Conservation (phyloP, 257 asterid species). For the Solanum paucissectum region DNA sequence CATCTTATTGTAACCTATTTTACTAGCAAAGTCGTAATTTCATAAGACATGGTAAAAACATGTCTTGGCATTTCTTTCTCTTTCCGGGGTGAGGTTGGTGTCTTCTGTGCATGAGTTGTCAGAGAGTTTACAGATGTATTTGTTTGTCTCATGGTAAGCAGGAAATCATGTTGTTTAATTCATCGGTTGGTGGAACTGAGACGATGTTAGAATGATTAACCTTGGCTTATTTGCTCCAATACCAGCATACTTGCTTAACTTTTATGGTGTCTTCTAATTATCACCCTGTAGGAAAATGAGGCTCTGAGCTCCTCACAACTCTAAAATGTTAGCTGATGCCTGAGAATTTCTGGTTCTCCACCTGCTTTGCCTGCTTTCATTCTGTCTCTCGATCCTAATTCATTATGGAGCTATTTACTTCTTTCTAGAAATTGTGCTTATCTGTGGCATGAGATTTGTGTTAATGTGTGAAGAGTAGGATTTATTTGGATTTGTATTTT, state of each 20-base stretch:
- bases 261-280: neutral
- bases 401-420: neutral
- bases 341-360: neutral
- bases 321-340: neutral
- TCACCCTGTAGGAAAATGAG: neutral
- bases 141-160: neutral
- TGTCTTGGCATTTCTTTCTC: neutral
- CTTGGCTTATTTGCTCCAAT: neutral
- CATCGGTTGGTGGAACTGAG: neutral
- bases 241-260: neutral
- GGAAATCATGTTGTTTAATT: neutral
- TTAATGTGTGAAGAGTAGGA: neutral
- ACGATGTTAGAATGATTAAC: neutral
- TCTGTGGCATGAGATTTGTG: neutral
- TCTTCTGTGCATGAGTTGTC: neutral
- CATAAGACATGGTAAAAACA: neutral
- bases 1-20: neutral
- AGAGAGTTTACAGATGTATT: neutral
- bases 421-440: neutral
- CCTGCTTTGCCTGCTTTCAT: neutral
- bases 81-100: neutral
- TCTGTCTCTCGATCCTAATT: neutral
- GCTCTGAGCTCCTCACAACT: neutral
- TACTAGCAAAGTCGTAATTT: neutral
- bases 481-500: constrained; percentile 6